phyloP scores from a whole-genome alignment of 345 rosid genomes.

The Eutrema yunnanense region DNA sequence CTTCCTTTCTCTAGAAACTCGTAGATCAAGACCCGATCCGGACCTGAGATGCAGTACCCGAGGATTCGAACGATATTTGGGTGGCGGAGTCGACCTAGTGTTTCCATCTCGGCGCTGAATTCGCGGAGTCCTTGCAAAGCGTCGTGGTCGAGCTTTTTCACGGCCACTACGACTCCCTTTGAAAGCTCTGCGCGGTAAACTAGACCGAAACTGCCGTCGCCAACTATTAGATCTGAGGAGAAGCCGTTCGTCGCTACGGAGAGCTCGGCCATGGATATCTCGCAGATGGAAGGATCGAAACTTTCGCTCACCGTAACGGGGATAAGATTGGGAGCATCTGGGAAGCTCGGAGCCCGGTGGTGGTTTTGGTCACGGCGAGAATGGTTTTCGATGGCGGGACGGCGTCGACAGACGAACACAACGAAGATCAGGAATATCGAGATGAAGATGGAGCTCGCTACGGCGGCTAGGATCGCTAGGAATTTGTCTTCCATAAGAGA shows the following conservation, averaged over 20 bases:
- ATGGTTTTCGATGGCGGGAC: background rate
- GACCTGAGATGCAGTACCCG: constrained; percentile 66
- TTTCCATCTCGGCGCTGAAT: constrained; percentile 87
- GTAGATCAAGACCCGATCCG: constrained; percentile 64
- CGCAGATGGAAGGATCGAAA: constrained; percentile 52
- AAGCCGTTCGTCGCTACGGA: constrained; percentile 52
- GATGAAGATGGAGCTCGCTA: constrained; percentile 25
- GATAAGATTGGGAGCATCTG: constrained; percentile 18
- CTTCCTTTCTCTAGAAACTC: constrained; percentile 72
- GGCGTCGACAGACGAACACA: constrained; percentile 25
- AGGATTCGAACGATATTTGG: constrained; percentile 63
- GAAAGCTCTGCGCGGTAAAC: constrained; percentile 65
- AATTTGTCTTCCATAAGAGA: constrained; percentile 1
- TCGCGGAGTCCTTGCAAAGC: constrained; percentile 90
- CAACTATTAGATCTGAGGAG: constrained; percentile 63
- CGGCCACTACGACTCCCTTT: constrained; percentile 59
- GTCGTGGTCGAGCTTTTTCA: constrained; percentile 69
- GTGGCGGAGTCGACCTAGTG: constrained; percentile 57
- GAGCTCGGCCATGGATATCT: constrained; percentile 69
- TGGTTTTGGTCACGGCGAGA: constrained; percentile 5
- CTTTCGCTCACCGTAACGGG: constrained; percentile 32
- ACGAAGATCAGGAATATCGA: constrained; percentile 24
- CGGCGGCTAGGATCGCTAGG: constrained; percentile 25
- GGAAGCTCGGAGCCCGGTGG: background rate
- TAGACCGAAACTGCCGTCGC: constrained; percentile 88